A percentile compares a stretch with the other conserved stretches of the same genome.
phyloP scores from a whole-genome alignment of 1,284 basidiomycete genomes.

The Testicularia cyperi region DNA sequence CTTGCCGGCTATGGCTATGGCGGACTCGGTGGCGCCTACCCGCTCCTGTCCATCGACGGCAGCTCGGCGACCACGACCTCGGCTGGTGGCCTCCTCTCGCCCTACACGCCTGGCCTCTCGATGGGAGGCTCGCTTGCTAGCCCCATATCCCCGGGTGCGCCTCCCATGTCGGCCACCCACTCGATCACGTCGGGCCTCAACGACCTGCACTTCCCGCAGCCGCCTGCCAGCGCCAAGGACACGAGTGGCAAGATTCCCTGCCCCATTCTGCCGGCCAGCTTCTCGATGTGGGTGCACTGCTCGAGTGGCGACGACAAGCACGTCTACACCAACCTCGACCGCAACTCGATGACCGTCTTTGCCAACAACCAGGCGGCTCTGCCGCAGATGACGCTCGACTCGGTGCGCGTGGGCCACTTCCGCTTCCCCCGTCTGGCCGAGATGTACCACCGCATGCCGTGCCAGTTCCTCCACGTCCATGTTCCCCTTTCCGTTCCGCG shows the following conservation, averaged over 20 bases:
- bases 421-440: slow-evolving; percentile 58
- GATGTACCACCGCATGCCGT: slow-evolving; percentile 59
- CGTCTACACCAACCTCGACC: slow-evolving; percentile 54
- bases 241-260: slow-evolving; percentile 27
- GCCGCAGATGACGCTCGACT: slow-evolving; percentile 46
- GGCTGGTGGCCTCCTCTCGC: slow-evolving; percentile 44
- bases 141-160: slow-evolving; percentile 32
- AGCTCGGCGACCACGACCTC: too few species aligned
- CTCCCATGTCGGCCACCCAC: slow-evolving; percentile 47
- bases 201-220: slow-evolving; percentile 40
- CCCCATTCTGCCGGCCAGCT: slow-evolving; percentile 54
- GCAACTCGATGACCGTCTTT: slow-evolving; percentile 43
- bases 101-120: slow-evolving; percentile 38
- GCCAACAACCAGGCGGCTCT: slow-evolving; percentile 42
- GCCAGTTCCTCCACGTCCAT: slow-evolving; percentile 61
- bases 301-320: slow-evolving; percentile 52
- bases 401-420: slow-evolving; percentile 42
- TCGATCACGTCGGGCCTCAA: slow-evolving; percentile 50
- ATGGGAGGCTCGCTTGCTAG: slow-evolving; percentile 28
- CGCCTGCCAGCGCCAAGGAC: slow-evolving; percentile 30
- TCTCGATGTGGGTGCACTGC: slow-evolving; percentile 58
- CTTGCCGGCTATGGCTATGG: slow-evolving; percentile 57
- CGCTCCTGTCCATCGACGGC: slow-evolving; percentile 33
- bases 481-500: slow-evolving; percentile 60
- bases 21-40: slow-evolving; percentile 44